Conservation (phyloP, 352 stramenopile genomes). For the Globisporangium paddicum region DNA sequence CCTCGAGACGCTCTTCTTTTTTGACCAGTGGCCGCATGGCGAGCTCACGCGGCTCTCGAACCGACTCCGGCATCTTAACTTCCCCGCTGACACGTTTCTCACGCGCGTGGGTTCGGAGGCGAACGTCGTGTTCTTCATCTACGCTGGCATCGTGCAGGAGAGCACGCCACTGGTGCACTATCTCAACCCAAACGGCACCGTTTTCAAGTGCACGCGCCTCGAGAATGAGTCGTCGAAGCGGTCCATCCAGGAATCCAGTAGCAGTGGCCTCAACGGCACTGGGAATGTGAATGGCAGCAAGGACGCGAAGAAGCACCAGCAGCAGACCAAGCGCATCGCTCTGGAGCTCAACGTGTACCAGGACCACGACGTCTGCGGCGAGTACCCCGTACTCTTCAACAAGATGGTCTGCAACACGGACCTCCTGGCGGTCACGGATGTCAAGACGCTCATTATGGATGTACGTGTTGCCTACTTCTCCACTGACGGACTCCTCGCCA, state of each 20-base stretch:
- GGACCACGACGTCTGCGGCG: conserved; percentile 75
- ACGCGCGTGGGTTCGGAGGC: conserved; percentile 64
- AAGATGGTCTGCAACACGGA: conserved; percentile 54
- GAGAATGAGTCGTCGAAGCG: conserved; percentile 28
- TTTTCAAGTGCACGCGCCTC: conserved; percentile 43
- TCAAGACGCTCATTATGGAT: conserved; percentile 79
- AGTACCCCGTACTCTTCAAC: conserved; percentile 65
- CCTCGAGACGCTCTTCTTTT: conserved; percentile 77
- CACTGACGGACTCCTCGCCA: too few species aligned
- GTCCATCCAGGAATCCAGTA: conserved; percentile 20
- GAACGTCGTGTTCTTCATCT: conserved; percentile 79
- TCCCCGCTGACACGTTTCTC: conserved; percentile 59
- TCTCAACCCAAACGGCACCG: conserved; percentile 56
- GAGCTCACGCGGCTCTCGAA: conserved; percentile 72
- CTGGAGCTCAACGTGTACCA: conserved; percentile 78
- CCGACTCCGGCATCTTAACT: conserved; percentile 55
- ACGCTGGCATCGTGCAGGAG: conserved; percentile 72
- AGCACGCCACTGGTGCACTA: conserved; percentile 63
- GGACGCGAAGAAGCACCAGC: conserved; percentile 15
- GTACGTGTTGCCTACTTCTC: conserved; percentile 19
- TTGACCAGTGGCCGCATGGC: conserved; percentile 67
- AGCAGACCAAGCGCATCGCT: conserved; percentile 41
- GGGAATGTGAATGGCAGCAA: conserved; percentile 16
- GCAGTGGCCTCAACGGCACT: conserved; percentile 10
- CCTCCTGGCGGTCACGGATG: conserved; percentile 59